A percentile compares a stretch with the other conserved stretches of the same genome.
Evolutionary conservation across 768 basidiomycete species (phyloP).

Genomic region (Gloeostereum incarnatum): DNA sequence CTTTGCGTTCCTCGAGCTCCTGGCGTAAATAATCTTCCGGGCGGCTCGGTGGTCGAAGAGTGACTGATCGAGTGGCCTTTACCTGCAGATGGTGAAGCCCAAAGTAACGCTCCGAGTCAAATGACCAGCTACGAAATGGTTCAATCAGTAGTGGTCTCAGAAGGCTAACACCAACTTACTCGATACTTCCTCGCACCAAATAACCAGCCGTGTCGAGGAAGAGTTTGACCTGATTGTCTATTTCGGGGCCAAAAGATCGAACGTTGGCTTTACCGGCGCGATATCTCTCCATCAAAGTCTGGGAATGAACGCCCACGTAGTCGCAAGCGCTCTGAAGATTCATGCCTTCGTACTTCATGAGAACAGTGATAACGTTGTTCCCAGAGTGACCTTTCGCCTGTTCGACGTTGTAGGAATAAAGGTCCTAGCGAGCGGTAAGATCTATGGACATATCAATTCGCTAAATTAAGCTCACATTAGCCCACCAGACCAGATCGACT

Average conservation of each 20-base stretch:
- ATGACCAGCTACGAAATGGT: constrained; percentile 40
- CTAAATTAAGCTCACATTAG: constrained; percentile 46
- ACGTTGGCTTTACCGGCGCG: constrained; percentile 33
- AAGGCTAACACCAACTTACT: constrained; percentile 22
- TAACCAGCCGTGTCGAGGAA: constrained; percentile 48
- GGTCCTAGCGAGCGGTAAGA: constrained; percentile 30
- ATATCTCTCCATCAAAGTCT: constrained; percentile 41
- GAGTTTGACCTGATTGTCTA: constrained; percentile 40
- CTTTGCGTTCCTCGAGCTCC: too few species aligned
- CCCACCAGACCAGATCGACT: constrained; percentile 60
- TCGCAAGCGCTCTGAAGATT: constrained; percentile 53
- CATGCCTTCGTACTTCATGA: constrained; percentile 46
- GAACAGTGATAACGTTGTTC: constrained; percentile 62
- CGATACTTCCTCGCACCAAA: constrained; percentile 56
- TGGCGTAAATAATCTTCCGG: too few species aligned
- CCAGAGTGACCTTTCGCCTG: constrained; percentile 53
- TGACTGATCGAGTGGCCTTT: constrained; percentile 36
- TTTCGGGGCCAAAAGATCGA: constrained; percentile 34
- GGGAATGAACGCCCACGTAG: constrained; percentile 41
- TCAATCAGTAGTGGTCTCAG: constrained; percentile 5
- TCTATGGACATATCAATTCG: constrained; percentile 4
- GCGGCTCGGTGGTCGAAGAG: constrained; percentile 27
- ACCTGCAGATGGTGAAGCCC: constrained; percentile 44
- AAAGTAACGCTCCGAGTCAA: constrained; percentile 63
- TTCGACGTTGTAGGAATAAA: constrained; percentile 71